Base-by-base conservation (phyloP, 1,139 yeast species). In the Diutina ranongensis region DNA sequence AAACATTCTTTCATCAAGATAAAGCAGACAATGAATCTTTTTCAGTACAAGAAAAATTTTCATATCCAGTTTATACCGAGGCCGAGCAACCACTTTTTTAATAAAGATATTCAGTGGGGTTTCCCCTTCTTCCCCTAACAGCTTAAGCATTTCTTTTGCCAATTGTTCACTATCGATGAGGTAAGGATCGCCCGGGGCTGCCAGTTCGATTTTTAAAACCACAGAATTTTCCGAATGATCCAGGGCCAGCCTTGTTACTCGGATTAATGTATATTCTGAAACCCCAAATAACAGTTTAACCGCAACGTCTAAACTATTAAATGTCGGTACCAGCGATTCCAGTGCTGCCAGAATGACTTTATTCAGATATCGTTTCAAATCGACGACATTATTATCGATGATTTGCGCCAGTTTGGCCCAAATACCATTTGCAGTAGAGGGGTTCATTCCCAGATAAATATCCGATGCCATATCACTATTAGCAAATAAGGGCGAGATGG, bases 211-310 rank as follows among this genome's bases (percentile, higher is more conserved):
- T 52, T 76, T 76, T 41, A 76, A 58, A 3, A 75, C 60, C 7
- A 69, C 64, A 12, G 78, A 68, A 1, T 79, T 78, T 21, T 74
- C 76, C 35, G 59, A 58, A 50, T 73, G 78, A 34, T 65, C 64
- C 4, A 78, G 72, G 5, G 80, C 74, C 1, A 79, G 75, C 48
- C 80, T 60, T 1, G 81, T 74, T 4, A 76, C 72, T 47, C 82
- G 59, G 7, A 76, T 63, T 25, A 76, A 54, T 0, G 78, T 64
- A 54, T 65, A 76, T 15, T 68, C 66, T 7, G 58, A 57, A 8
- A 65, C 46, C 1, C 68, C 67, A 54, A 75, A 76, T 9, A 74
- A 54, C 3, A 64, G 55, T 40, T 59, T 60, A 1, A 75, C 64
- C 0, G 80, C 80, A 0, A 73, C 69, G 49, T 71, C 68, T 32